phyloP scores from a whole-genome alignment of 305 asterid species.

The Fraxinus baroniana region DNA sequence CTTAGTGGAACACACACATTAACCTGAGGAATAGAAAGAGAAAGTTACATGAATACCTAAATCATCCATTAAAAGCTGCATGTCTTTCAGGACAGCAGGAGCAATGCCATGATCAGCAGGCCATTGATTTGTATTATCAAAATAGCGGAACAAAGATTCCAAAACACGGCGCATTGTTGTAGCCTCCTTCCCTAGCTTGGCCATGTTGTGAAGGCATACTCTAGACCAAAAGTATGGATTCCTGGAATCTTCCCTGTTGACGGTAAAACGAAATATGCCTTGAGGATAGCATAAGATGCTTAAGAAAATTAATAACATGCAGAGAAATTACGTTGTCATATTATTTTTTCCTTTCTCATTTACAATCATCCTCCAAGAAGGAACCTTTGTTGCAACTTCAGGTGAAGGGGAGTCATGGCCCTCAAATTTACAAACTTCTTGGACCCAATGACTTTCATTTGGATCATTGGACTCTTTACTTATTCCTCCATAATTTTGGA shows the following conservation, averaged over 20 bases:
- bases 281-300: conserved; percentile 13
- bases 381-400: conserved; percentile 50
- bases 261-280: conserved; percentile 25
- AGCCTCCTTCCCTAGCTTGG: conserved; percentile 95
- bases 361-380: conserved; percentile 67
- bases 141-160: conserved; percentile 86
- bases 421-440: conserved; percentile 66
- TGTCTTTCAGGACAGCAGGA: conserved; percentile 84
- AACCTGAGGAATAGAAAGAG: background rate
- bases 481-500: conserved; percentile 75
- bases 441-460: conserved; percentile 48
- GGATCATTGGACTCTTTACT: conserved; percentile 47
- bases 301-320: conserved; percentile 23
- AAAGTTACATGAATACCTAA: conserved; percentile 50
- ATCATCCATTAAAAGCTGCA: conserved; percentile 84
- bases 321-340: conserved; percentile 59
- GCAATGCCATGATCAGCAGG: conserved; percentile 66
- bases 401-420: conserved; percentile 50
- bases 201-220: conserved; percentile 91
- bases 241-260: conserved; percentile 65
- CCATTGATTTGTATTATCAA: conserved; percentile 81
- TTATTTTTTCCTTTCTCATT: conserved; percentile 74
- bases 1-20: background rate
- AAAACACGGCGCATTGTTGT: conserved; percentile 96
- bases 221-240: conserved; percentile 91